Evolutionary conservation across 1,284 basidiomycete species (phyloP), one percentile per base, ranked within the genome.

Genomic region (Erythrobasidium hasegawianum): DNA sequence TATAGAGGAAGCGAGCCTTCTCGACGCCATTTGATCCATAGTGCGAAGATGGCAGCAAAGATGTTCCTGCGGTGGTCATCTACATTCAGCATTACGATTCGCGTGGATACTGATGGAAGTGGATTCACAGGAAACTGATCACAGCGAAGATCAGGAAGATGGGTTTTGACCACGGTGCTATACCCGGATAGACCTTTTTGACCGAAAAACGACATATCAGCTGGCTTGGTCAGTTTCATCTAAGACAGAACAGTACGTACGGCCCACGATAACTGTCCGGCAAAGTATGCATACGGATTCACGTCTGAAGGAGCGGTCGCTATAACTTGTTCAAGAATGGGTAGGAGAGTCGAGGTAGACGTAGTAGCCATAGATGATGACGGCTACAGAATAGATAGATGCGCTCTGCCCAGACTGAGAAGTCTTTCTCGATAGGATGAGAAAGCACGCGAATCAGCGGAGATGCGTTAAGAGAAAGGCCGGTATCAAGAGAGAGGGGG

Each of bases 121-220:
- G 20, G 20, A 27, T 55, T 57, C 29, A 65, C 62, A 58, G 24
- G 45, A 65, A 52, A 24, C 27, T 26, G 11, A 58, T 45, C 1
- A 53, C 47, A 13, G 55, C 62, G 13, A 65, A 47, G 41, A 58
- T 27, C 5, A 57, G 16, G 45, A 65, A 65, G 49, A 65, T 29
- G 29, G 62, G 62, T 38, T 53, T 58, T 5, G 62, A 41, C 62
- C 62, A 65, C 18, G 40, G 22, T 8, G 47, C 62, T n/a, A 57
- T 55, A 11, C 33, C 43, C 2, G 53, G 54, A 14, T 43, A 39
- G 33, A 33, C 33, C 33, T 33, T 33, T 11, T 5, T 4, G 33
- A 33, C 11, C n/a, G n/a, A n/a, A n/a, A n/a, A n/a, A n/a, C n/a
- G n/a, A n/a, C n/a, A n/a, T n/a, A n/a, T n/a, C n/a, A n/a, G n/a